Conservation (phyloP, 176 grass and related monocot species). For the Oryza glaberrima region DNA sequence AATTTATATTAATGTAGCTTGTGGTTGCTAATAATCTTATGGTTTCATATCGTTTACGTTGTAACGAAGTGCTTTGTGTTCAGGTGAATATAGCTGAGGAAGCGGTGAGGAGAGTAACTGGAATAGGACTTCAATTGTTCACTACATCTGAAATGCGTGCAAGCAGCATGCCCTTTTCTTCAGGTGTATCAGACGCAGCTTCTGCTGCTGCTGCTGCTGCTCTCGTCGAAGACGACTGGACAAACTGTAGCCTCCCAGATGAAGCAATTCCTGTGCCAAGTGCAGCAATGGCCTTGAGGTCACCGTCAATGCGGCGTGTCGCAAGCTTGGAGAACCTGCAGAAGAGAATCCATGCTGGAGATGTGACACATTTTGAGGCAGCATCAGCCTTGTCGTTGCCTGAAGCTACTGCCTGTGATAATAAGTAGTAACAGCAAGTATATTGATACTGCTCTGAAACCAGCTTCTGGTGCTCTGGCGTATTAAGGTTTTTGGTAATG, state of each 20-base stretch:
- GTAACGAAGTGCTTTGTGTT: conserved; percentile 19
- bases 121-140: conserved; percentile 38
- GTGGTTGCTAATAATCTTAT: background rate
- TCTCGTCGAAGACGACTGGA: conserved; percentile 22
- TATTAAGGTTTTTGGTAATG: conserved; percentile 21
- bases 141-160: conserved; percentile 42
- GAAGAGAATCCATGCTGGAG: conserved; percentile 57
- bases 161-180: conserved; percentile 44
- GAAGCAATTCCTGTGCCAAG: background rate
- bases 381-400: conserved; percentile 12
- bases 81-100: conserved; percentile 86
- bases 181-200: conserved; percentile 46
- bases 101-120: conserved; percentile 65
- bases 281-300: conserved; percentile 20
- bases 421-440: conserved; percentile 3
- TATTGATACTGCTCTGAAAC: background rate
- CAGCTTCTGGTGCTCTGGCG: background rate
- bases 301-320: conserved; percentile 33
- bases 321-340: conserved; percentile 76
- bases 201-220: conserved; percentile 36
- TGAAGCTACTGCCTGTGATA: conserved; percentile 26
- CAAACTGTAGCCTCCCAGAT: conserved; percentile 24
- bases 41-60: background rate
- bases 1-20: background rate
- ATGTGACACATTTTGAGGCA: conserved; percentile 15